phyloP scores from a whole-genome alignment of 2,329 filamentous ascomycete species.

The Fusarium marasasianum region DNA sequence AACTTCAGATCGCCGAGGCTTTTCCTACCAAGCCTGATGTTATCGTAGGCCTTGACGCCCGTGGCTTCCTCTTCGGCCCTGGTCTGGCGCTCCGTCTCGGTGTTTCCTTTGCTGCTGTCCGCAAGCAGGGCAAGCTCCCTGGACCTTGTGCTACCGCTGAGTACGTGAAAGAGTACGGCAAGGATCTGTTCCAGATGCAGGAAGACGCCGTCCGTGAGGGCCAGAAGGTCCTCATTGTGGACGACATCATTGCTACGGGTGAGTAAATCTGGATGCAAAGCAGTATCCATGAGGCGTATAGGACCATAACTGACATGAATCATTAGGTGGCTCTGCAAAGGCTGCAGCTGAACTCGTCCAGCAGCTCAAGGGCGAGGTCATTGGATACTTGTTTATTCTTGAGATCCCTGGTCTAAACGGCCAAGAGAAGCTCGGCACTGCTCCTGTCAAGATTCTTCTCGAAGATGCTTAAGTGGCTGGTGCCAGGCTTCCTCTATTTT shows the following conservation, averaged over 20 bases:
- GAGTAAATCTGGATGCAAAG: constrained; percentile 49
- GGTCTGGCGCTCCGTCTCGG: constrained; percentile 84
- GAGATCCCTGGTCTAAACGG: constrained; percentile 95
- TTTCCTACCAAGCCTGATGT: constrained; percentile 81
- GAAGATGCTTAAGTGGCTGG: constrained; percentile 52
- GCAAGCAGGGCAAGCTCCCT: constrained; percentile 96
- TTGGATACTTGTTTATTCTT: constrained; percentile 94
- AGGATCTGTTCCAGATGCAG: constrained; percentile 97
- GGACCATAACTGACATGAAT: constrained; percentile 28
- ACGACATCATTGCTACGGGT: constrained; percentile 99
- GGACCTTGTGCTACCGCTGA: constrained; percentile 85
- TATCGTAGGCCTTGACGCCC: constrained; percentile 90
- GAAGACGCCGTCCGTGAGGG: constrained; percentile 82
- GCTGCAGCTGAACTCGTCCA: constrained; percentile 88
- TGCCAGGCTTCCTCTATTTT: constrained; percentile 19
- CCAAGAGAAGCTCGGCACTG: constrained; percentile 83
- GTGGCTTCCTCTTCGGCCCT: constrained; percentile 95
- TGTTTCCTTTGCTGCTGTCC: constrained; percentile 88
- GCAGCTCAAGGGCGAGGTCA: constrained; percentile 83
- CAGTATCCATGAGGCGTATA: constrained; percentile 5
- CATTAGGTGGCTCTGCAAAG: constrained; percentile 84
- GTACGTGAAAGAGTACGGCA: constrained; percentile 96
- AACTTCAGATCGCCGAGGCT: constrained; percentile 78
- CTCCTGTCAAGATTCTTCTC: constrained; percentile 83
- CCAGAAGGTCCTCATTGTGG: constrained; percentile 91